These are phyloP conservation scores for Aspergillus carlsbadensis DNA, from an alignment of 495 filamentous ascomycete genomes.

Conservation along the genomic window DNA sequence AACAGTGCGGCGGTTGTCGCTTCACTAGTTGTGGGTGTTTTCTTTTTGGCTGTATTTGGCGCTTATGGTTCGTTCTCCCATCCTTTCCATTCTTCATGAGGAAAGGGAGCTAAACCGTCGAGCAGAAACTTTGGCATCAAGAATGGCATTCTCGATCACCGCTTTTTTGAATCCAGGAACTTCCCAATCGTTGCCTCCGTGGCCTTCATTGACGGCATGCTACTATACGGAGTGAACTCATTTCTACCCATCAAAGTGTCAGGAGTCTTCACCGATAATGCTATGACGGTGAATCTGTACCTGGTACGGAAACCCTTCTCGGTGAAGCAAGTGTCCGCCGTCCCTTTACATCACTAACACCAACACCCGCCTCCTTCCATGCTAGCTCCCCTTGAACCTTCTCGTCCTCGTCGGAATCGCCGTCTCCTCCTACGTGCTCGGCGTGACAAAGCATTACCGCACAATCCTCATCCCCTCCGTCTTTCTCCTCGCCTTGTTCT, in stretches of 20 bases:
- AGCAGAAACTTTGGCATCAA: not conserved
- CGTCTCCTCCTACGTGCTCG: not conserved
- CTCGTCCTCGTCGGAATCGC: not conserved
- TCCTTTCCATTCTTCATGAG: too few species aligned
- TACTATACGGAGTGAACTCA: not conserved
- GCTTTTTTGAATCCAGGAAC: not conserved
- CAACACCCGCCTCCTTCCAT: too few species aligned
- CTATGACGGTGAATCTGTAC: too few species aligned
- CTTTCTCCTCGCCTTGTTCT: not conserved
- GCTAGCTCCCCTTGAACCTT: too few species aligned
- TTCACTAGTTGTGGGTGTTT: not conserved
- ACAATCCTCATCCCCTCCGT: not conserved
- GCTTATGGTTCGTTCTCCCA: not conserved
- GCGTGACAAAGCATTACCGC: not conserved
- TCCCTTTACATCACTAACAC: too few species aligned
- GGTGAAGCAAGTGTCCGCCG: too few species aligned
- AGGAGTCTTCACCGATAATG: too few species aligned
- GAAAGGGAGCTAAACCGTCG: too few species aligned
- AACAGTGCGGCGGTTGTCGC: not conserved
- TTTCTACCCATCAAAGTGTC: too few species aligned
- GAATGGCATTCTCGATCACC: conserved; percentile 1
- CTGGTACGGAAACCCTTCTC: too few species aligned
- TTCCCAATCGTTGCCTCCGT: not conserved
- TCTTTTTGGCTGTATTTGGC: not conserved
- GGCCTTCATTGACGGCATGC: not conserved